Evolutionary conservation across 495 filamentous ascomycete species (phyloP).

Genomic region (Penicillium roqueforti): DNA sequence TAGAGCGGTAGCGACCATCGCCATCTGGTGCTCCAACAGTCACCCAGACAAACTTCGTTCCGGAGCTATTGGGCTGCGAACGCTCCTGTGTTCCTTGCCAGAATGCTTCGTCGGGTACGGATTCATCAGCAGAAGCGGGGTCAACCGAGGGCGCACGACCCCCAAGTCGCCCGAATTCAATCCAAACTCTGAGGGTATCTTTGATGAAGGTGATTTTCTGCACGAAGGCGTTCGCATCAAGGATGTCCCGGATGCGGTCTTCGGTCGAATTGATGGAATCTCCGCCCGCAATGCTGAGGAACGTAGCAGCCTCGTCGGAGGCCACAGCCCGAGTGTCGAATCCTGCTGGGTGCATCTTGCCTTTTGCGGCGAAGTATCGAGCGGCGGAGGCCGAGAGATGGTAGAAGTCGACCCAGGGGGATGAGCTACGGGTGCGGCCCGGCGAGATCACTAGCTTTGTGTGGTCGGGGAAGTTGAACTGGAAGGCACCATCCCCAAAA

Average conservation of each 20-base stretch:
- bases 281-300: constrained; percentile 55
- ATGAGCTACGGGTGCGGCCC: constrained; percentile 54
- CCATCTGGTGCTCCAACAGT: constrained; percentile 74
- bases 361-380: constrained; percentile 54
- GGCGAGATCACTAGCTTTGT: constrained; percentile 83
- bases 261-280: constrained; percentile 46
- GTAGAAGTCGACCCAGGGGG: constrained; percentile 74
- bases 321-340: constrained; percentile 51
- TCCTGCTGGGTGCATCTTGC: constrained; percentile 52
- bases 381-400: constrained; percentile 70
- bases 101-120: constrained; percentile 49
- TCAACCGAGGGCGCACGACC: constrained; percentile 25
- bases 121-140: constrained; percentile 25
- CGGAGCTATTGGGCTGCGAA: constrained; percentile 42
- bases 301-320: constrained; percentile 58
- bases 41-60: constrained; percentile 77
- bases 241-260: constrained; percentile 57
- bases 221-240: constrained; percentile 75
- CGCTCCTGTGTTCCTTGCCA: constrained; percentile 67
- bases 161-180: constrained; percentile 65
- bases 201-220: constrained; percentile 73
- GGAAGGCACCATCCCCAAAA: constrained; percentile 81
- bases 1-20: constrained; percentile 53
- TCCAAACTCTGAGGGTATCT: constrained; percentile 67
- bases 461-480: constrained; percentile 97